Evolutionary conservation across 208 protist species (phyloP), one percentile per base, ranked within the genome.

Genomic region (Tritrichomonas foetus): DNA sequence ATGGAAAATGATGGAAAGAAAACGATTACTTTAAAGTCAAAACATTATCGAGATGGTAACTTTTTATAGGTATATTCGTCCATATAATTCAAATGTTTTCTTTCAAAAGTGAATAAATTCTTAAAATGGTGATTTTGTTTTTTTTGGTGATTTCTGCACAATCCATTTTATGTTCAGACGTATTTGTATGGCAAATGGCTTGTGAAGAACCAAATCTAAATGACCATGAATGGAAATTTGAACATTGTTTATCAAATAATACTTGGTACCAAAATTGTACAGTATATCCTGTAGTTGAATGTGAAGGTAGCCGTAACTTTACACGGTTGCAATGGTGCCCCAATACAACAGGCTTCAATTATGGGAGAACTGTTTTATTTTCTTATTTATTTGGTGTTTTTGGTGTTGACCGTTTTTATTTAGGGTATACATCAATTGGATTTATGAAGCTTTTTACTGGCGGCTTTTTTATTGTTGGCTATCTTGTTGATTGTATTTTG

Each of bases 401-500:
- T 53, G 74, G 74, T 33, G 8, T 84, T 49, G 74, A 84, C 41
- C 8, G 74, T 25, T 84, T 84, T 84, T 84, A 84, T 53, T 30
- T 84, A 5, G 74, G 74, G 25, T 84, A 84, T 84, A 53, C 36
- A 53, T 53, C 74, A 53, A 3, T 53, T 33, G 74, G 74, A 49
- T 53, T 84, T 44, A 49, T 84, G 20, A 84, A 84, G 20, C n/a
- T 84, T 25, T 84, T 84, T 53, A 84, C 74, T 25, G 20, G 27
- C 44, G 74, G 74, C 27, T 39, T 84, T 3, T 84, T 84, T 44
- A 53, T 84, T 1, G 11, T 84, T 11, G 74, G 36, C 16, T 84
- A 84, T 53, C 25, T 84, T 53, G 3, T 84, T 30, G 74, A 84
- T 84, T 47, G 27, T 53, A 84, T 84, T 84, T 84, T 84, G 36